A percentile compares a stretch with the other conserved stretches of the same genome.
These are phyloP conservation scores for Chrysoporthe cubensis DNA, from an alignment of 2,329 filamentous ascomycete genomes.

Conservation along the genomic window DNA sequence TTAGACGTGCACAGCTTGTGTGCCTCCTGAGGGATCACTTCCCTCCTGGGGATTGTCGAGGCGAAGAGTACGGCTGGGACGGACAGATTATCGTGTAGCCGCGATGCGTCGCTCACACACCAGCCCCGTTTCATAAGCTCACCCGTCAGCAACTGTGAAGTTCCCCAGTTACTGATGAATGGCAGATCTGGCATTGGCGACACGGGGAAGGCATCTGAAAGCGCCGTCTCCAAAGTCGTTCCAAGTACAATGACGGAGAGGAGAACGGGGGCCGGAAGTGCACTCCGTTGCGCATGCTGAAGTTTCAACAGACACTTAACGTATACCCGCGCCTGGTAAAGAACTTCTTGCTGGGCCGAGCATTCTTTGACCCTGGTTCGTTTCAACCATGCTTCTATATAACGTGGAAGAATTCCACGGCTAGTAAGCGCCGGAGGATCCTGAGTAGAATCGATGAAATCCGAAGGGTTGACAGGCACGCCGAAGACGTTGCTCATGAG, in stretches of 20 bases:
- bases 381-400: neutral
- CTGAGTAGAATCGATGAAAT: neutral
- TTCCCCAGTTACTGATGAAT: neutral
- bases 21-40: neutral
- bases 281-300: neutral
- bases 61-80: neutral
- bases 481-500: neutral
- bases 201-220: neutral
- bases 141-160: neutral
- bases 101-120: neutral
- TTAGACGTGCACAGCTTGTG: neutral
- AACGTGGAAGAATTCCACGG: neutral
- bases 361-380: neutral
- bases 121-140: conserved; percentile 7
- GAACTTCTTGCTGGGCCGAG: neutral
- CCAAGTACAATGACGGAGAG: neutral
- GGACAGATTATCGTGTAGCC: neutral
- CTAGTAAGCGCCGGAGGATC: neutral
- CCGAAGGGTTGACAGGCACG: neutral
- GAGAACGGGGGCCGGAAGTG: neutral
- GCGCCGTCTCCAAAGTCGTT: neutral
- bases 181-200: neutral
- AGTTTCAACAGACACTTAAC: neutral
- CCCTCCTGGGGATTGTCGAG: neutral
- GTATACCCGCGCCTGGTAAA: neutral